A percentile compares a stretch with the other conserved stretches of the same genome.
phyloP scores from a whole-genome alignment of 169 alveolate genomes.

The Miamiensis avidus region DNA sequence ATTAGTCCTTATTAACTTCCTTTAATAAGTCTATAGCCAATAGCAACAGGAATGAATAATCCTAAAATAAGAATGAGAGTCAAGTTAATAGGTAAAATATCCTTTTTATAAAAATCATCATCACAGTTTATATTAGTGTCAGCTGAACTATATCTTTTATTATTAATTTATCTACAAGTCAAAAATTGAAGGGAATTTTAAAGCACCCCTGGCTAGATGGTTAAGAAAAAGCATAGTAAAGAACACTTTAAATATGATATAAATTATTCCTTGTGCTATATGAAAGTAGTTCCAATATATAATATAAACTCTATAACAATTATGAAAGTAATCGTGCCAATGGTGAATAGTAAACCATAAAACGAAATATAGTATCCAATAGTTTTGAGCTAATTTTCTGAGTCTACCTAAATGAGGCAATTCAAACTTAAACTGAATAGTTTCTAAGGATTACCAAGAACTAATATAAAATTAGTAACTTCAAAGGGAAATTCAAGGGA shows the following conservation, averaged over 20 bases:
- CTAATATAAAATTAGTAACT: too few relatives aligned
- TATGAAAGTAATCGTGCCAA: neutral
- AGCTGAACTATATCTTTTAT: neutral
- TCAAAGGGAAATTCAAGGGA: neutral
- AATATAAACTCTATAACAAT: neutral
- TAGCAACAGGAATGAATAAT: neutral
- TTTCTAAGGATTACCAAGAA: too few relatives aligned
- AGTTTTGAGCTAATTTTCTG: too few relatives aligned
- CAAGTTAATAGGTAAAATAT: neutral
- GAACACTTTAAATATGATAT: neutral
- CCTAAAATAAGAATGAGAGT: neutral
- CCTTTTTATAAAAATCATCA: neutral
- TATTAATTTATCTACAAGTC: neutral
- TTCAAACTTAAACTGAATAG: too few relatives aligned
- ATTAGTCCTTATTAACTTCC: neutral
- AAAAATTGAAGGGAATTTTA: neutral
- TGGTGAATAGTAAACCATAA: too few relatives aligned
- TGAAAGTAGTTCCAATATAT: neutral
- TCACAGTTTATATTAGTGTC: neutral
- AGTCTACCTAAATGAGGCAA: too few relatives aligned
- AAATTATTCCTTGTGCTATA: neutral
- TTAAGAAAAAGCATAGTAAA: neutral
- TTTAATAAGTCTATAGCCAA: neutral
- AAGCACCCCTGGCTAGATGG: neutral
- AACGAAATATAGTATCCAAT: too few relatives aligned